Evolutionary conservation across 202 grass and related monocot species (phyloP).

Genomic region (Panicum virgatum): DNA sequence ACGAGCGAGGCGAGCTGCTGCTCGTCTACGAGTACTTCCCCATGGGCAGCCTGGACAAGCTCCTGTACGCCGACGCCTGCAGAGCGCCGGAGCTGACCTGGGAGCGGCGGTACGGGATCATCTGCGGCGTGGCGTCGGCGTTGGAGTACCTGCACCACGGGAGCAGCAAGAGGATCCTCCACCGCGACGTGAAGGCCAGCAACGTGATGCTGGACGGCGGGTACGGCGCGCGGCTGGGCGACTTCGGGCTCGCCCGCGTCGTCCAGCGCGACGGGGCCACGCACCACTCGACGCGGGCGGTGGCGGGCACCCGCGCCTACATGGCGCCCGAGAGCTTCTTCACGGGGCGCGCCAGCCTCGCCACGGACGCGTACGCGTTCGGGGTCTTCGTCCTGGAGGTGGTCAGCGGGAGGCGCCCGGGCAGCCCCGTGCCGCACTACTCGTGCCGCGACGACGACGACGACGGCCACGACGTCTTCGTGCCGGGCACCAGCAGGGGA

Average conservation of each 20-base stretch:
- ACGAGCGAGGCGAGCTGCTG: slow-evolving; percentile 49
- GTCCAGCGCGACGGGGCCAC: slow-evolving; percentile 44
- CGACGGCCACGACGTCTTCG: neutral
- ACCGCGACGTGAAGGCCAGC: slow-evolving; percentile 61
- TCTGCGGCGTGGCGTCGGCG: slow-evolving; percentile 52
- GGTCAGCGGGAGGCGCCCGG: slow-evolving; percentile 44
- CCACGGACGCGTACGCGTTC: slow-evolving; percentile 59
- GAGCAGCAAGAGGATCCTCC: slow-evolving; percentile 50
- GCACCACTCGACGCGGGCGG: slow-evolving; percentile 54
- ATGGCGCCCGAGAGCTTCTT: slow-evolving; percentile 70
- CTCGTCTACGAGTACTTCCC: slow-evolving; percentile 66
- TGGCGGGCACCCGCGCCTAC: slow-evolving; percentile 51
- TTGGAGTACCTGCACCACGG: slow-evolving; percentile 67
- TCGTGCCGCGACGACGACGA: neutral
- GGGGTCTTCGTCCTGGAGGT: slow-evolving; percentile 64
- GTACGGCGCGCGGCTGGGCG: slow-evolving; percentile 51
- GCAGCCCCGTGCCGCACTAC: neutral
- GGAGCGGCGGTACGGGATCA: slow-evolving; percentile 45
- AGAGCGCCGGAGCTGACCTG: slow-evolving; percentile 37
- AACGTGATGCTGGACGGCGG: slow-evolving; percentile 63
- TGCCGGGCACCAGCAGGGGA: neutral
- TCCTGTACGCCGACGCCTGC: slow-evolving; percentile 39
- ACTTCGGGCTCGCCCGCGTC: slow-evolving; percentile 62
- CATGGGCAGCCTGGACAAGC: slow-evolving; percentile 62
- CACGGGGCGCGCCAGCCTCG: slow-evolving; percentile 58